A percentile compares a stretch with the other conserved stretches of the same genome.
These are phyloP conservation scores for Candida sojae DNA, from an alignment of 1,139 yeast species.

Conservation along the genomic window DNA sequence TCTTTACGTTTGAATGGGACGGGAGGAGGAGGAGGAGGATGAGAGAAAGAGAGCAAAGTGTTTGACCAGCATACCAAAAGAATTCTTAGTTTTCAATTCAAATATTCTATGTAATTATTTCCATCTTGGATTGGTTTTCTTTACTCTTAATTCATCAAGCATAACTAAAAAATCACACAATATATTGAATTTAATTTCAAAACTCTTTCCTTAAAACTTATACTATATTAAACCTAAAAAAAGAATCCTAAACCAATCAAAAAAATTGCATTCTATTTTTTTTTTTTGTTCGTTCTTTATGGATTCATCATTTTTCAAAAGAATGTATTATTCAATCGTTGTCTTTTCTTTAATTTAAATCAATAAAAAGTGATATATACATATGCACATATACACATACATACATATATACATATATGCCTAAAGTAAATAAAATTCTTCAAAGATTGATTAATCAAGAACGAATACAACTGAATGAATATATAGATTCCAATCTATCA, in stretches of 20 bases:
- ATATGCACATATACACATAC: too few relatives aligned
- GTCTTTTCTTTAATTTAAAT: background rate
- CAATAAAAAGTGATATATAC: background rate
- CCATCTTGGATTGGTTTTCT: background rate
- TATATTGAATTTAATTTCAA: background rate
- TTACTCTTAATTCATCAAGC: background rate
- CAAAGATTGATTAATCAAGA: constrained; percentile 4
- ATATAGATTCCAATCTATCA: background rate
- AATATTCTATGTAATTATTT: too few relatives aligned
- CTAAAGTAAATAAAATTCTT: constrained; percentile 3
- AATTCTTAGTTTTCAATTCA: background rate
- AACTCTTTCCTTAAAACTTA: background rate
- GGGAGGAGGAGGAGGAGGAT: too few relatives aligned
- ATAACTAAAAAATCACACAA: background rate
- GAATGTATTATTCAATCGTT: background rate
- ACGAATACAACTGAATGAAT: background rate
- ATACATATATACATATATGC: background rate
- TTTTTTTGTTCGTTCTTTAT: background rate
- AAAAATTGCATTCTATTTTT: background rate
- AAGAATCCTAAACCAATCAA: too few relatives aligned
- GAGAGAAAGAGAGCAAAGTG: too few relatives aligned
- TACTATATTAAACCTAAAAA: background rate
- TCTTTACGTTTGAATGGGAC: too few relatives aligned
- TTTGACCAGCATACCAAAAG: background rate
- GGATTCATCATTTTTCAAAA: background rate